Conservation (phyloP, 768 basidiomycete genomes). For the Phallus indusiatus region DNA sequence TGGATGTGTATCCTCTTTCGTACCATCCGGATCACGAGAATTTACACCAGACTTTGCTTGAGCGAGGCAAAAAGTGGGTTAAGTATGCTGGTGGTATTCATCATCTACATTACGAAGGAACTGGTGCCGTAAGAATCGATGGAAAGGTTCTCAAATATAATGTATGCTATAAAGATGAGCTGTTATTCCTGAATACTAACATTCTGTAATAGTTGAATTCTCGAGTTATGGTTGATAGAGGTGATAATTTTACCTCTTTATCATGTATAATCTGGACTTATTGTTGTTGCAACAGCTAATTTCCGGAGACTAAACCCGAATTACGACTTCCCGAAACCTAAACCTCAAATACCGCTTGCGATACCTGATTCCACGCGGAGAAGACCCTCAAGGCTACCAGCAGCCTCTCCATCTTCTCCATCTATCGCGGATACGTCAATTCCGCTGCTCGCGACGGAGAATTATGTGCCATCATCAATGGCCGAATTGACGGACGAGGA, state of each 20-base stretch:
- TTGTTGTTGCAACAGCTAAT: slow-evolving; percentile 22
- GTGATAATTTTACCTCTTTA: slow-evolving; percentile 19
- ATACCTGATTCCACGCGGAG: not conserved
- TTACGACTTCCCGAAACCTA: slow-evolving; percentile 31
- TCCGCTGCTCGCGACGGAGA: not conserved
- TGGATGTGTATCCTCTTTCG: slow-evolving; percentile 45
- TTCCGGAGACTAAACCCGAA: slow-evolving; percentile 46
- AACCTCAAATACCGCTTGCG: not conserved
- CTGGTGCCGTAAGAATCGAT: slow-evolving; percentile 31
- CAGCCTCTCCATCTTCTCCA: not conserved
- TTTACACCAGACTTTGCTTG: slow-evolving; percentile 30
- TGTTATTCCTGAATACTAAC: not conserved
- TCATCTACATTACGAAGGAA: slow-evolving; percentile 48
- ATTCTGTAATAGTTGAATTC: slow-evolving; percentile 34
- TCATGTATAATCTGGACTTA: not conserved
- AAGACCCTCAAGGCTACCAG: not conserved
- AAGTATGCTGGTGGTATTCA: slow-evolving; percentile 39
- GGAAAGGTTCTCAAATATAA: slow-evolving; percentile 36
- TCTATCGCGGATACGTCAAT: not conserved
- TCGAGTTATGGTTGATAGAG: slow-evolving; percentile 53
- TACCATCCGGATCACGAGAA: slow-evolving; percentile 39
- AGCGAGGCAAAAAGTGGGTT: slow-evolving; percentile 51
- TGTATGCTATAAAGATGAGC: slow-evolving; percentile 21
- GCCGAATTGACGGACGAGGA: slow-evolving; percentile 41
- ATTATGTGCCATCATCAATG: not conserved